Conservation (phyloP, 306 rosid species). For the Prunus davidiana region DNA sequence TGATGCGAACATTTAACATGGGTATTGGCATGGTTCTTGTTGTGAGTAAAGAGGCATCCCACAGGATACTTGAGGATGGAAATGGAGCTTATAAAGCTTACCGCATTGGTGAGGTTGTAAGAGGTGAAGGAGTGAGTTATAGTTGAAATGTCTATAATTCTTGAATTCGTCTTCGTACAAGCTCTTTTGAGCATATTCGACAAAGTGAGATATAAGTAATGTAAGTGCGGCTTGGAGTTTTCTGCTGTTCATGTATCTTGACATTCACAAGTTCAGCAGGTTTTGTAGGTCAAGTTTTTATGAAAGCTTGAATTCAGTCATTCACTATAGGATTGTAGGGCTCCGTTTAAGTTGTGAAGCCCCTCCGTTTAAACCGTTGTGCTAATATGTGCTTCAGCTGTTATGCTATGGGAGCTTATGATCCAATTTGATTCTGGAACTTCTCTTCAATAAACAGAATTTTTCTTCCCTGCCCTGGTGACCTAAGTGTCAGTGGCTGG, state of each 20-base stretch:
- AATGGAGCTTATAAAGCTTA: constrained; percentile 34
- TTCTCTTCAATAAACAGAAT: not conserved
- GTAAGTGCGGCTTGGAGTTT: not conserved
- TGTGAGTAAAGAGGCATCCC: constrained; percentile 56
- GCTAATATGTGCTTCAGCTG: not conserved
- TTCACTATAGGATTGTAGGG: not conserved
- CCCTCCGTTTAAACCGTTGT: not conserved
- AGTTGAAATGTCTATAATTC: constrained; percentile 7
- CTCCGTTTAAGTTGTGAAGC: not conserved
- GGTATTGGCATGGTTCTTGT: constrained; percentile 95
- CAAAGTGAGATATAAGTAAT: not conserved
- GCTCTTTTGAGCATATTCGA: not conserved
- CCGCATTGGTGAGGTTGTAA: constrained; percentile 68
- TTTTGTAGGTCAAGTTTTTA: not conserved
- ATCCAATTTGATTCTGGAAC: not conserved
- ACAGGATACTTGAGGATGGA: constrained; percentile 42
- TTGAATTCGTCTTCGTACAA: not conserved
- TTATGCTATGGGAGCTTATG: not conserved
- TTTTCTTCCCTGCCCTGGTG: not conserved
- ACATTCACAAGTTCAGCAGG: not conserved
- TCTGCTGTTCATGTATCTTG: not conserved
- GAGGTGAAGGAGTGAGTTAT: constrained; percentile 56
- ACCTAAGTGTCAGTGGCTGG: no score
- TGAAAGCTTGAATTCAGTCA: not conserved
- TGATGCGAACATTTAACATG: constrained; percentile 83